Evolutionary conservation across 805 yeast species (phyloP).

Genomic region (Barnettozyma sp.): DNA sequence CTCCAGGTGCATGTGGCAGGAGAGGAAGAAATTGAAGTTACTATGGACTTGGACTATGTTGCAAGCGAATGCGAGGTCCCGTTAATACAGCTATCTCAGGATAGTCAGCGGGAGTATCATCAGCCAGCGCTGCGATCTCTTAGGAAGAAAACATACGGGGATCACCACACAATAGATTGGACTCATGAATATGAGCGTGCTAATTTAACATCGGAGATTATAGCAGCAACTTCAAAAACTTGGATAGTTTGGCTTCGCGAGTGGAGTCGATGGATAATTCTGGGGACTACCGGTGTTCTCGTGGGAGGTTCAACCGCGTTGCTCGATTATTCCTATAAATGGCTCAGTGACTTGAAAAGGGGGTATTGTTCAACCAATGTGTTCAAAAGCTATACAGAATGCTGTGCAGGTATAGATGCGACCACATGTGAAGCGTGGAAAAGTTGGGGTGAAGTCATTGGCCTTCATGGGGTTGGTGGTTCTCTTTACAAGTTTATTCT

Average conservation of each 20-base stretch:
- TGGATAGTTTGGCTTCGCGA: slow-evolving; percentile 11
- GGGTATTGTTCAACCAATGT: slow-evolving; percentile 41
- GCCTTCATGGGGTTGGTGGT: slow-evolving; percentile 23
- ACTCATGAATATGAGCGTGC: slow-evolving; percentile 33
- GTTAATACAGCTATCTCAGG: slow-evolving; percentile 2
- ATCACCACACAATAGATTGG: slow-evolving; percentile 48
- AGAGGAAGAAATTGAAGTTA: too few species aligned
- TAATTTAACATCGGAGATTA: not conserved
- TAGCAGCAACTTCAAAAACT: slow-evolving; percentile 1
- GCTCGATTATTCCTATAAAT: slow-evolving; percentile 43
- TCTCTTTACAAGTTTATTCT: slow-evolving; percentile 30
- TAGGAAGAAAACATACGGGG: slow-evolving; percentile 26
- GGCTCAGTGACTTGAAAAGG: slow-evolving; percentile 45
- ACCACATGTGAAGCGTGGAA: slow-evolving; percentile 29
- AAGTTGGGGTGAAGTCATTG: slow-evolving; percentile 28
- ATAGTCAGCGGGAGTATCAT: not conserved
- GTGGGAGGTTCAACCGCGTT: slow-evolving; percentile 44
- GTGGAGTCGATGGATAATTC: slow-evolving; percentile 38
- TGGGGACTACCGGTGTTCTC: slow-evolving; percentile 37
- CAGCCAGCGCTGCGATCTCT: slow-evolving; percentile 6
- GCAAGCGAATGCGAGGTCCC: not conserved
- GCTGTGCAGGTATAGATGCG: slow-evolving; percentile 30
- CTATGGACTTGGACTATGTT: slow-evolving; percentile 3
- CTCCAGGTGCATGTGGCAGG: too few species aligned
- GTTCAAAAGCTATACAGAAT: slow-evolving; percentile 22